Evolutionary conservation across 1,139 yeast species (phyloP), one percentile per base, ranked within the genome.

Genomic region (Spencermartinsiella ligniputridi): DNA sequence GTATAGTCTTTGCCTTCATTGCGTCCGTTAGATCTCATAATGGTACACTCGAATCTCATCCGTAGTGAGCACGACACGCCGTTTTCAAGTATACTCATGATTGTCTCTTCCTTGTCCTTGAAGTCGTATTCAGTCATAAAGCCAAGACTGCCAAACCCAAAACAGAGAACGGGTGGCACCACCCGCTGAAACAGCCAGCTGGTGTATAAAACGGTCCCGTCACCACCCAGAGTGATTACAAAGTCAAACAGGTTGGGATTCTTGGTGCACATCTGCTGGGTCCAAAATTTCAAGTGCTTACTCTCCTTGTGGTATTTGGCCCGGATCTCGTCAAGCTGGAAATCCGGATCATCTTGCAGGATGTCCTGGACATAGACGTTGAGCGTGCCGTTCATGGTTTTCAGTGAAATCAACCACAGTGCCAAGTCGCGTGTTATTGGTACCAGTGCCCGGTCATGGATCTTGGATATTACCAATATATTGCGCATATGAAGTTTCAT

Each of bases 91-190:
- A 84, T 81, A 48, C 66, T 65, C 13, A 67, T 61, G 51, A 88
- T 75, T 2, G 81, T 76, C n/a, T 68, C 67, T 46, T 69, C 64
- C 57, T 75, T 74, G 25, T 72, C 72, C n/a, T 65, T 63, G 56
- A 81, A 83, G 57, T 83, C 81, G 63, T 84, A 87, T 25, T 92
- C 95, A 19, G 88, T 77, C 55, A 88, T 67, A 62, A 88, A 88
- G 12, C 96, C 96, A 17, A 88, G 68, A 2, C 92, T 82, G 0
- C 96, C 96, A 64, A 87, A 66, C 2, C 92, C 81, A 61, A 86
- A 88, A 41, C 90, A 78, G 35, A 88, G 66, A 1, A 88, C 86
- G 0, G 96, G 96, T 0, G 96, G 96, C 3, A 86, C 95, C 22
- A 73, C 69, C 18, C 75, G 73, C 63, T 84, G 89, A 53, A 75